Base-by-base conservation (phyloP, 257 asterid species). In the Petrea volubilis region DNA sequence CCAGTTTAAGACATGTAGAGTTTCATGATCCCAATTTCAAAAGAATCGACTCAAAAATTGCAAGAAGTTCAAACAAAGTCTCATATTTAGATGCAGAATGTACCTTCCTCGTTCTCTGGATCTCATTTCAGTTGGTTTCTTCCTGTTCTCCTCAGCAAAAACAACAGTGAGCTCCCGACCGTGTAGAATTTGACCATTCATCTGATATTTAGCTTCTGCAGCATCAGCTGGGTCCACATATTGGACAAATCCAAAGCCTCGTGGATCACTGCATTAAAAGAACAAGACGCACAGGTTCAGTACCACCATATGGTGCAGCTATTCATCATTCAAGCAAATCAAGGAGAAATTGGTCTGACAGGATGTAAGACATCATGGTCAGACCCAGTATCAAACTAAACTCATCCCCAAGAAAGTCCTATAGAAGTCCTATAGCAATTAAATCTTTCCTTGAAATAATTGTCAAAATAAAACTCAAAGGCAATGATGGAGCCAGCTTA, bases 241-340 rank as follows among this genome's bases (percentile, higher is more conserved):
- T 67, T 94, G 98, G 73, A 94, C 96, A 81, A 94, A 94, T 51
- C 97, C 98, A 82, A 94, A 94, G 38, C 98, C 98, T 46, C 96
- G 82, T 1, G 96, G 96, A 57, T 89, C 92, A 53, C 97, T 94
- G 88, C 64, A 78, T 11, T n/a, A 41, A 58, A 34, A 68, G 11
- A 61, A 23, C 31, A 33, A 2, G 40, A n/a, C 25, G 6, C 12
- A 10, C 43, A 62, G 59, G 49, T 47, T 62, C 69, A 68, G 18
- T 23, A 6, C 71, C 6, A 47, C n/a, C 46, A 67, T 52, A 18
- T 23, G 49, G n/a, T 11, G 20, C 9, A 61, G 49, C 44, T 12
- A 38, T 7, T 27, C 24, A 6, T 9, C 31, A 74, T n/a, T 41
- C 44, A 29, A 36, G 31, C 17, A n/a, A 44, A 17, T 24, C 51